Percentiles rank a stretch among this genome's conserved stretches.
phyloP scores from a whole-genome alignment of 805 yeast species.

The Hyphopichia homilentoma region DNA sequence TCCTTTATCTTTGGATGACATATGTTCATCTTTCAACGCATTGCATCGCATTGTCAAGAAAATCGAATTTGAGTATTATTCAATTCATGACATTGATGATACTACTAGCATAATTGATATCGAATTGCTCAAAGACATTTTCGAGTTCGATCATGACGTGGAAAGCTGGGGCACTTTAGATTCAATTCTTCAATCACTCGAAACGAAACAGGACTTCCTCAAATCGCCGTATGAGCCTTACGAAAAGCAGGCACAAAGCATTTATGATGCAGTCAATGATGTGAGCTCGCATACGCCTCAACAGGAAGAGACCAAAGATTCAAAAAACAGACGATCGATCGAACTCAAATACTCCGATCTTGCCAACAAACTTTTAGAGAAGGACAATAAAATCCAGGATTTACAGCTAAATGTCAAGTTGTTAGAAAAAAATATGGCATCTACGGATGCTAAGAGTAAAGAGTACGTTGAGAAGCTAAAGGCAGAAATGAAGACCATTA shows the following conservation, averaged over 20 bases:
- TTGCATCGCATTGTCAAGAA: constrained; percentile 4
- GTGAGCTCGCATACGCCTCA: neutral
- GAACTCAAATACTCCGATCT: constrained; percentile 3
- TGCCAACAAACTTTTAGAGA: constrained; percentile 10
- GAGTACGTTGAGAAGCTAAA: constrained; percentile 15
- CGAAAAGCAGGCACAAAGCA: constrained; percentile 2
- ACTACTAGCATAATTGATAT: neutral
- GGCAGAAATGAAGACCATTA: constrained; percentile 10
- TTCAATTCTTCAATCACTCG: neutral
- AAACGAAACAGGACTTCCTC: neutral
- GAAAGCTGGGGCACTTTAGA: constrained; percentile 3
- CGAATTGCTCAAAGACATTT: constrained; percentile 4
- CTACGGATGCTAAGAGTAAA: constrained; percentile 26
- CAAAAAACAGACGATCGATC: neutral
- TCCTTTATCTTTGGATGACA: neutral
- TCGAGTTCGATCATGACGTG: constrained; percentile 5
- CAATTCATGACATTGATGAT: constrained; percentile 1
- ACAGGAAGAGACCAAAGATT: neutral
- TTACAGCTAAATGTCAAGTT: constrained; percentile 42
- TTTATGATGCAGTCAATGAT: constrained; percentile 1
- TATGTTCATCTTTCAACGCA: neutral
- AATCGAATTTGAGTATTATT: constrained; percentile 4
- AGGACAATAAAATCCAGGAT: constrained; percentile 36
- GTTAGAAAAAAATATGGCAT: constrained; percentile 40
- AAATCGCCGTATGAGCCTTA: neutral